Conservation (phyloP, 768 basidiomycete species). For the Suillus clintonianus region DNA sequence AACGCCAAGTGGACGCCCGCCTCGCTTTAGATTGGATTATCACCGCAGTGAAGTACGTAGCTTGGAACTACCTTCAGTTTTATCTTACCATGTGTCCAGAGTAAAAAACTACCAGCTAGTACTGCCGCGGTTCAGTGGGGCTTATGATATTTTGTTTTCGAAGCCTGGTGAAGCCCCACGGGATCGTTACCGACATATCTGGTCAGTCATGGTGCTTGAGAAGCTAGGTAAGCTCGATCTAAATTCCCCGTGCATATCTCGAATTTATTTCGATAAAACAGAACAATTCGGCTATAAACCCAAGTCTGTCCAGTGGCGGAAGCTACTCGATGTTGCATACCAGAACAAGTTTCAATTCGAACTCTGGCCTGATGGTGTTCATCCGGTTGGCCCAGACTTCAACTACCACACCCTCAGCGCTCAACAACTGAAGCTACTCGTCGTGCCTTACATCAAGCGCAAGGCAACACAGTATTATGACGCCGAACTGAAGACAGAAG, state of each 20-base stretch:
- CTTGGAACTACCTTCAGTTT: not conserved
- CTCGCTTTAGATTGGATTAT: not conserved
- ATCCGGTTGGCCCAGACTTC: not conserved
- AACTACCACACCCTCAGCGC: not conserved
- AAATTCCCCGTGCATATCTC: not conserved
- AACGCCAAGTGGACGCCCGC: not conserved
- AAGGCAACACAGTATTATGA: not conserved
- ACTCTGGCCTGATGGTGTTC: not conserved
- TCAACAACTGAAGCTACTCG: not conserved
- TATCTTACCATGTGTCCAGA: not conserved
- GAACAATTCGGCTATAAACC: not conserved
- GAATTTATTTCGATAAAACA: not conserved
- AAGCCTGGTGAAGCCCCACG: not conserved
- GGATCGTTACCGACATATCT: not conserved
- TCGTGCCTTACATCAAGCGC: not conserved
- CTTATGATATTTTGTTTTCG: not conserved
- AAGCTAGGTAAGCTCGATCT: not conserved
- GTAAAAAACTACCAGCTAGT: not conserved
- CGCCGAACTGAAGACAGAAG: not conserved
- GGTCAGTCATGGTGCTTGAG: not conserved
- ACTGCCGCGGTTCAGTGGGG: not conserved
- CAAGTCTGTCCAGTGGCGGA: not conserved
- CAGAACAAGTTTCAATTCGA: not conserved
- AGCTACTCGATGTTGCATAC: not conserved
- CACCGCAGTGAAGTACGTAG: not conserved